Conservation (phyloP, 2,329 filamentous ascomycete genomes). For the Trichoderma endophyticum region DNA sequence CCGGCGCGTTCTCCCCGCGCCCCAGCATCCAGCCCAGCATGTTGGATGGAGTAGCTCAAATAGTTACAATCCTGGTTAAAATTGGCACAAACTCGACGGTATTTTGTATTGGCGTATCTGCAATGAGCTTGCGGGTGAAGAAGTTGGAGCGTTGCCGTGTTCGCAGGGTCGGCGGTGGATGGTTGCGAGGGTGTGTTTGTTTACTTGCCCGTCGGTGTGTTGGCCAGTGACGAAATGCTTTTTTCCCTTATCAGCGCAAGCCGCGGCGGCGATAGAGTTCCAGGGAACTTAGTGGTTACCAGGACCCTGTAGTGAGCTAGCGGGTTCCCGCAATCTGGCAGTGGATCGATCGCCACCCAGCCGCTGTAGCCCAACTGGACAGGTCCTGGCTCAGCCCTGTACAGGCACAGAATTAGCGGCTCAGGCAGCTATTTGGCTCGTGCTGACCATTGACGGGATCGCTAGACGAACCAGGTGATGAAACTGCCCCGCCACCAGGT, state of each 20-base stretch:
- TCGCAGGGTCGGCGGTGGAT: background rate
- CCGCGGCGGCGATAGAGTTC: background rate
- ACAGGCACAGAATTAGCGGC: background rate
- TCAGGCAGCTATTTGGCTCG: background rate
- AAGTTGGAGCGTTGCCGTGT: background rate
- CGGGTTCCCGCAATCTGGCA: background rate
- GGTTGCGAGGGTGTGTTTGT: slow-evolving; percentile 3
- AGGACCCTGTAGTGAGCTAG: background rate
- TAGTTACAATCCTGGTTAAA: background rate
- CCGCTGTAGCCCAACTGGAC: slow-evolving; percentile 8
- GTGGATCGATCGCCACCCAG: background rate
- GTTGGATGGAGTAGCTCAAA: slow-evolving; percentile 4
- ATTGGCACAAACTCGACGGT: background rate
- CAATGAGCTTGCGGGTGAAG: background rate
- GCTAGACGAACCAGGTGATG: background rate
- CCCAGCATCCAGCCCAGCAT: slow-evolving; percentile 62
- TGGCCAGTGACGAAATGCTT: slow-evolving; percentile 17
- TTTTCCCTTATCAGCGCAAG: background rate
- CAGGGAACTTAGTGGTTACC: background rate
- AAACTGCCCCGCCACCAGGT: slow-evolving; percentile 13
- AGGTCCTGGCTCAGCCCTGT: slow-evolving; percentile 18
- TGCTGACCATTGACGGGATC: background rate
- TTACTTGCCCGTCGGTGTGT: slow-evolving; percentile 13
- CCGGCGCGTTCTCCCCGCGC: slow-evolving; percentile 40
- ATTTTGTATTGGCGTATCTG: background rate